Evolutionary conservation across 495 filamentous ascomycete species (phyloP).

Genomic region (Penicillium riverlandense): DNA sequence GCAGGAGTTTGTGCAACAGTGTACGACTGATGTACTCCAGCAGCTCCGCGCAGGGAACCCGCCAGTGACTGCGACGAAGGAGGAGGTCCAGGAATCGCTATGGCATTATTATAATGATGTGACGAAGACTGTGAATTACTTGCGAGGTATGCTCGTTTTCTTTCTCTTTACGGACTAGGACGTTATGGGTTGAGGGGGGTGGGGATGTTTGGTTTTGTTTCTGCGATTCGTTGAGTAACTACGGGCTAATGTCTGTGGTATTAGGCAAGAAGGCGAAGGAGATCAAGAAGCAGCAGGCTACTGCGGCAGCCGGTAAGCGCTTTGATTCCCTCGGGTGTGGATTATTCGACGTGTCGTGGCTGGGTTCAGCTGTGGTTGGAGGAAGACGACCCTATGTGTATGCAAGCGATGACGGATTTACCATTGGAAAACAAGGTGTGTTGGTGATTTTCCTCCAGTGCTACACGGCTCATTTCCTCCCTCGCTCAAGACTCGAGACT

Average conservation of each 20-base stretch:
- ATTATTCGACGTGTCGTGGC: conserved; percentile 16
- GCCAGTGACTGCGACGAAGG: conserved; percentile 31
- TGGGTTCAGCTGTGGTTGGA: conserved; percentile 22
- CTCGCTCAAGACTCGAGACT: conserved; percentile 20
- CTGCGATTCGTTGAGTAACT: too few species aligned
- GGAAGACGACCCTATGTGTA: neutral
- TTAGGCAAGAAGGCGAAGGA: conserved; percentile 40
- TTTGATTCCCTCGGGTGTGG: conserved; percentile 6
- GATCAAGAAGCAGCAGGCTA: conserved; percentile 28
- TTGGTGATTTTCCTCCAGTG: too few species aligned
- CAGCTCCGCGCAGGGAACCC: conserved; percentile 34
- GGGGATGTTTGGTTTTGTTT: too few species aligned
- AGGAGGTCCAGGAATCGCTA: conserved; percentile 78
- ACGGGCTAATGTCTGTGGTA: neutral
- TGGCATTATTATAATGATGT: conserved; percentile 97
- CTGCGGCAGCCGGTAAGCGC: conserved; percentile 46
- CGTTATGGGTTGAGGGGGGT: neutral
- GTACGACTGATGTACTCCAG: conserved; percentile 28
- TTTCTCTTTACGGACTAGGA: neutral
- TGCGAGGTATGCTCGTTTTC: conserved; percentile 50
- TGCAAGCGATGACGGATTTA: neutral
- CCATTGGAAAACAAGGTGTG: conserved; percentile 5
- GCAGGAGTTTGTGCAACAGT: conserved; percentile 32
- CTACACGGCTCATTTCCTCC: conserved; percentile 5
- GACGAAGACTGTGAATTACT: conserved; percentile 70